phyloP scores from a whole-genome alignment of 78 protist species.

The Creolimax fragrantissima region DNA sequence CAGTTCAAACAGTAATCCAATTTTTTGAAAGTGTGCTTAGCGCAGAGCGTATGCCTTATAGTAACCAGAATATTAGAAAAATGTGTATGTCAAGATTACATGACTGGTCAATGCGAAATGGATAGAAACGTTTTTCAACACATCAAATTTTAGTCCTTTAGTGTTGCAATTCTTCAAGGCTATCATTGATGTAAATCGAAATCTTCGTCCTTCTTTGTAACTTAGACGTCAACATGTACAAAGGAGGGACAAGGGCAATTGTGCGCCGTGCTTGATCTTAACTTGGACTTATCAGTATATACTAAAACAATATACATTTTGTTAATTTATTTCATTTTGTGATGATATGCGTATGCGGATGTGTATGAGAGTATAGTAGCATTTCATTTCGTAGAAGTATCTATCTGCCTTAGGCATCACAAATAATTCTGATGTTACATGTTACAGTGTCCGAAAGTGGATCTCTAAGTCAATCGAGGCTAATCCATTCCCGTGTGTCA shows the following conservation, averaged over 20 bases:
- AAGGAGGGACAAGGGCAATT: no score
- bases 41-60: no score
- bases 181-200: no score
- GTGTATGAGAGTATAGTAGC: neutral
- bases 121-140: neutral
- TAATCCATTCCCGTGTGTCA: neutral
- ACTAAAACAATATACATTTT: neutral
- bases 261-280: neutral
- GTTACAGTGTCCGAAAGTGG: no score
- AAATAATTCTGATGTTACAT: neutral
- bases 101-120: no score
- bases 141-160: neutral
- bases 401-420: neutral
- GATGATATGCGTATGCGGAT: neutral
- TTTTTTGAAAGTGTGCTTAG: no score
- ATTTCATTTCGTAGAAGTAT: neutral
- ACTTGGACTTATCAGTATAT: neutral
- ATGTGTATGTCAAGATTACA: no score
- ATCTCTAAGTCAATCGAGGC: neutral
- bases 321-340: neutral
- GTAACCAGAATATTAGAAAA: no score
- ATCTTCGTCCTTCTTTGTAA: no score
- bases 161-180: no score
- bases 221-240: no score
- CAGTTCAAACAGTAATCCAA: no score